Evolutionary conservation across 345 rosid genomes (phyloP).

Genomic region (Psidium friedrichsthalianum): DNA sequence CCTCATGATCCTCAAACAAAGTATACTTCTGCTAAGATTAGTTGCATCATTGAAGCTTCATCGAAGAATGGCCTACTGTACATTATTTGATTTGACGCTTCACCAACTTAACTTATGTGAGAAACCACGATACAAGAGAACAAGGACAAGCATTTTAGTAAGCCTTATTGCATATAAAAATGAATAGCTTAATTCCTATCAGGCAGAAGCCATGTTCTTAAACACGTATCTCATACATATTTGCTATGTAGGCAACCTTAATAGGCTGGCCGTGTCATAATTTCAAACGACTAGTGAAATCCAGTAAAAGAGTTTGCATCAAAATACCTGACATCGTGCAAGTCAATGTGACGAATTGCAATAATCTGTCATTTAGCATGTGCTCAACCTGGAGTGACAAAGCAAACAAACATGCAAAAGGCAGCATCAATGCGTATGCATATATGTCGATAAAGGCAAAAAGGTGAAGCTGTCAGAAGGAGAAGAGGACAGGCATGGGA

Average conservation of each 20-base stretch:
- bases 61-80: background rate
- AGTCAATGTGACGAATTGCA: constrained; percentile 79
- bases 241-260: background rate
- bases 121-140: background rate
- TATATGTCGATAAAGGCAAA: background rate
- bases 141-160: background rate
- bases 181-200: background rate
- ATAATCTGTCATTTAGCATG: constrained; percentile 84
- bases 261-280: background rate
- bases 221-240: background rate
- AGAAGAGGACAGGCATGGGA: background rate
- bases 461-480: background rate
- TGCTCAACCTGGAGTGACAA: constrained; percentile 72
- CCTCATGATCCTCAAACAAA: background rate
- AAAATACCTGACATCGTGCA: constrained; percentile 84
- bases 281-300: background rate
- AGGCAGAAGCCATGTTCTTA: background rate
- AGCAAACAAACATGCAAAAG: background rate
- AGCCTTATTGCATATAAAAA: background rate
- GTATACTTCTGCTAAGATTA: background rate
- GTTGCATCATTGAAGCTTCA: background rate
- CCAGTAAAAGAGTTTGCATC: background rate
- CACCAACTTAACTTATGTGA: background rate
- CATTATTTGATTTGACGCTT: background rate
- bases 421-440: background rate